Evolutionary conservation across 1,284 basidiomycete genomes (phyloP), one percentile per base, ranked within the genome.

Genomic region (Ganoderma sp.): DNA sequence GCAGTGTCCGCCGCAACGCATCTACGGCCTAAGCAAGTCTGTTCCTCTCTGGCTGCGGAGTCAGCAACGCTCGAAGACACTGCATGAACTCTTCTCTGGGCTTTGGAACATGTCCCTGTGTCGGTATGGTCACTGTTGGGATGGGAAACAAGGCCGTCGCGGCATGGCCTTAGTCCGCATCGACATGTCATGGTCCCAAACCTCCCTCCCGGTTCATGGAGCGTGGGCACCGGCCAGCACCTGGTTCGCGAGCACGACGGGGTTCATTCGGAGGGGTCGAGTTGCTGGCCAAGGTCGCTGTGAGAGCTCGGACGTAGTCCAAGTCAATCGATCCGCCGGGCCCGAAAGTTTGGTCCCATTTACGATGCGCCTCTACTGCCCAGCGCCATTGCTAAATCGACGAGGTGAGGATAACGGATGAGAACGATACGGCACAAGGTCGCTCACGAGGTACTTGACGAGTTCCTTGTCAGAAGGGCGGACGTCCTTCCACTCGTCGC

Each of bases 381-480:
- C 88, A 90, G 76, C 85, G 87, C 89, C 89, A 90, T 72, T 81
- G 83, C 87, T 89, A 50, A 19, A 19, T 3, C 61, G 25, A 52
- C 63, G 60, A 25, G 32, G 54, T 37, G 37, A 58, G 48, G 41
- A 60, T 34, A 4, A 50, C 42, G 28, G 56, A 64, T 17, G 28
- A 48, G 25, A 57, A 39, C 15, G 34, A 45, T 43, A 64, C 22
- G 43, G n/a, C 7, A 48, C 19, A 50, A 74, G 17, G 17, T 22
- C 9, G n/a, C 84, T 66, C 69, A 88, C 90, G 73, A 90, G 71
- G 73, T 86, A 90, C 61, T 82, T 82, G 48, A 85, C 78, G 28
- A 91, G 81, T 68, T 90, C 87, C 77, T 91, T 91, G 74, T 91
- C 89, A 1, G 71, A 76, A 0, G 90, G 88, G 71, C 81, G 77